Evolutionary conservation across 768 basidiomycete species (phyloP).

Genomic region (Guyanaporus albipodus): DNA sequence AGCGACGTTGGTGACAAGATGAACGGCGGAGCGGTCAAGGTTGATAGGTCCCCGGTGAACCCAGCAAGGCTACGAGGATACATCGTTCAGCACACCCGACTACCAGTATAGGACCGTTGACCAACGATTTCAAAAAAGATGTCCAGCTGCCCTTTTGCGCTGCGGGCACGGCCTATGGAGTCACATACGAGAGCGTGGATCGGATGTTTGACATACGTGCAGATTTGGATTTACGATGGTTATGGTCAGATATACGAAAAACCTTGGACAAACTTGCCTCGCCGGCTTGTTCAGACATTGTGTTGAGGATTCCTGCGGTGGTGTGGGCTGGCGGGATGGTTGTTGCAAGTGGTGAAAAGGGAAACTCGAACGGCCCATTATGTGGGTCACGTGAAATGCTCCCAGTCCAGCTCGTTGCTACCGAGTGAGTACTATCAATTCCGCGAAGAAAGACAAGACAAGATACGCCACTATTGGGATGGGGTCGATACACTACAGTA

Average conservation of each 20-base stretch:
- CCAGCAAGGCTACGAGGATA: slow-evolving; percentile 61
- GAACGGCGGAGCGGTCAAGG: slow-evolving; percentile 83
- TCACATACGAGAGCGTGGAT: slow-evolving; percentile 20
- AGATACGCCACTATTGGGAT: slow-evolving; percentile 8
- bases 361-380: neutral
- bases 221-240: slow-evolving; percentile 31
- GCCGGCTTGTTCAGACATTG: slow-evolving; percentile 41
- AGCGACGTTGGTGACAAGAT: slow-evolving; percentile 89
- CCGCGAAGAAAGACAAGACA: neutral
- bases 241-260: slow-evolving; percentile 23
- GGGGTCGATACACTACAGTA: slow-evolving; percentile 17
- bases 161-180: slow-evolving; percentile 63
- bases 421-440: no score
- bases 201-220: slow-evolving; percentile 31
- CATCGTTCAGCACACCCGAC: slow-evolving; percentile 1
- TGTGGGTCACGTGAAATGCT: slow-evolving; percentile 22
- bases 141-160: slow-evolving; percentile 87
- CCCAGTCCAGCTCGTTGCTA: no score
- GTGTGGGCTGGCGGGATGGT: slow-evolving; percentile 12
- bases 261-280: slow-evolving; percentile 32
- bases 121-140: slow-evolving; percentile 86
- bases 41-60: slow-evolving; percentile 84
- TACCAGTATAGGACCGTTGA: slow-evolving; percentile 12
- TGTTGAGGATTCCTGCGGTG: slow-evolving; percentile 1
- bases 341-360: slow-evolving; percentile 6